Base-by-base conservation (phyloP, 352 stramenopile genomes). In the Globisporangium heterothallicum region DNA sequence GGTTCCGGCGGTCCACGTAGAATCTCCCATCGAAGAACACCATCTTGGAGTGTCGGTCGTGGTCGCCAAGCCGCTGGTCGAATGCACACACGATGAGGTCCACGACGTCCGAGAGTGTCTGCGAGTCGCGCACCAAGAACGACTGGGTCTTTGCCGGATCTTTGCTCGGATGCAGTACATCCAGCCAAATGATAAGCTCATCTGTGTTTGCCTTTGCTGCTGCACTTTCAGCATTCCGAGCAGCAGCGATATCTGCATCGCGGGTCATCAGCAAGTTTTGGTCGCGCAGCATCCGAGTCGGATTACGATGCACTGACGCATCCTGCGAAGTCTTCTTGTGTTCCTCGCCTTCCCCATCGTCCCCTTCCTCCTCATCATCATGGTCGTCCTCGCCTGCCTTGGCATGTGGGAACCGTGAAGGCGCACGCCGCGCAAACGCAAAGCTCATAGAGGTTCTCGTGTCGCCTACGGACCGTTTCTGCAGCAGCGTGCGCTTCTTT, bases 91-190 rank as follows among this genome's bases (percentile, higher is more conserved):
- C 75, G 38, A 91, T 61, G 16, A 78, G 56, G 41, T 91, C 79
- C 8, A 87, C 55, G 6, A 88, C 53, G 27, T 84, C 70, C 0
- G 55, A 65, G 16, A 91, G 53, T 2, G 29, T 58, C 53, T 86
- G 73, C 3, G 77, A 88, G n/a, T 67, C 56, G 19, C 72, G 70
- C 46, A 91, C 73, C 12, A 91, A 58, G 34, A 91, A 91, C 27
- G 74, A 86, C 58, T 91, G 79, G 6, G 79, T 88, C 26, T 66
- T 68, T 0, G 70, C 56, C 10, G 77, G 73, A 25, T 87, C 72
- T 46, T 88, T 88, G 35, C 66, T 79, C 24, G 79, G 64, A 59
- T 91, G 79, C 32, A 88, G 65, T 42, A 91, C 74, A 38, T 91
- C 79, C 24, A 88, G 63, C 74, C 74, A 87, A 49, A 87, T 44